A percentile compares a stretch with the other conserved stretches of the same genome.
phyloP scores from a whole-genome alignment of 345 rosid species.

The Eutrema japonicum region DNA sequence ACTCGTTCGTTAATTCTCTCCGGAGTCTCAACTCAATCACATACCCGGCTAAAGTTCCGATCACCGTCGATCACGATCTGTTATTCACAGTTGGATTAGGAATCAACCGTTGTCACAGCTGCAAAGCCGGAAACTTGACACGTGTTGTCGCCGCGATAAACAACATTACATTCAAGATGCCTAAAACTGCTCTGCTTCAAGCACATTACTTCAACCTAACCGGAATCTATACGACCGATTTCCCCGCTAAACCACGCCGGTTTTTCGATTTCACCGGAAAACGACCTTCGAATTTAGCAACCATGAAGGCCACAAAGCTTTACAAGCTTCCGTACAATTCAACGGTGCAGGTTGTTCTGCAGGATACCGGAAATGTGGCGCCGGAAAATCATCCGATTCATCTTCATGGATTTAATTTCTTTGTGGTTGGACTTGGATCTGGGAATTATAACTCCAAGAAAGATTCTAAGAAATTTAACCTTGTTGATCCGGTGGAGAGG shows the following conservation, averaged over 20 bases:
- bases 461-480: constrained; percentile 72
- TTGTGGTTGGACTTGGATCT: constrained; percentile 72
- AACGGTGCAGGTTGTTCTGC: constrained; percentile 76
- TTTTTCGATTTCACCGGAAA: constrained; percentile 69
- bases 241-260: constrained; percentile 61
- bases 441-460: constrained; percentile 65
- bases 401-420: constrained; percentile 92
- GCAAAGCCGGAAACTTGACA: constrained; percentile 51
- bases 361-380: constrained; percentile 76
- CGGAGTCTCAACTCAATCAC: constrained; percentile 67
- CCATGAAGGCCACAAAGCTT: constrained; percentile 69
- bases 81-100: constrained; percentile 78
- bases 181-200: constrained; percentile 59
- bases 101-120: constrained; percentile 67
- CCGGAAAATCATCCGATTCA: constrained; percentile 90
- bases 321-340: constrained; percentile 67
- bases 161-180: constrained; percentile 84
- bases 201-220: constrained; percentile 72
- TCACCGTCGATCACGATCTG: constrained; percentile 62
- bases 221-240: constrained; percentile 82
- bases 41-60: constrained; percentile 73
- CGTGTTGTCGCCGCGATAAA: constrained; percentile 76
- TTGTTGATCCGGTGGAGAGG: constrained; percentile 91
- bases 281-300: constrained; percentile 59
- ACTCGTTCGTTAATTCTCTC: constrained; percentile 51